Conservation (phyloP, 1,284 basidiomycete species). For the Volvariella surrecta region DNA sequence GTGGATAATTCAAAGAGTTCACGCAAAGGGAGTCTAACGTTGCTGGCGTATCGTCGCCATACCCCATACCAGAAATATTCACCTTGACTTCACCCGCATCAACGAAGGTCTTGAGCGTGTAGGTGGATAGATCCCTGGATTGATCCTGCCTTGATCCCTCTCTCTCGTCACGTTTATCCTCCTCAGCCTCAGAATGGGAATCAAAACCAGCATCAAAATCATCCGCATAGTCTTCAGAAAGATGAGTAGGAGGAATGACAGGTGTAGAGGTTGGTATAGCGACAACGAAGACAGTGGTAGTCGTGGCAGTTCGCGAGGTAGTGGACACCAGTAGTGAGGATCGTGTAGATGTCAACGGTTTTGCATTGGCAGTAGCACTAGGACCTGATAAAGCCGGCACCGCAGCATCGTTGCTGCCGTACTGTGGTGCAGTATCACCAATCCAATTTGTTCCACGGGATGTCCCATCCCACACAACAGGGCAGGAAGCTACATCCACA, state of each 20-base stretch:
- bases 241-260: neutral
- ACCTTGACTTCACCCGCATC: constrained; percentile 30
- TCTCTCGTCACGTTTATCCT: no score
- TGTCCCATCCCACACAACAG: constrained; percentile 50
- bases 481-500: constrained; percentile 37
- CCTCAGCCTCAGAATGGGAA: no score
- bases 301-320: constrained; percentile 6
- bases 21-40: constrained; percentile 40
- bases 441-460: constrained; percentile 12
- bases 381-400: neutral
- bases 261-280: constrained; percentile 5
- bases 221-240: no score
- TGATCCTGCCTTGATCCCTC: no score
- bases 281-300: constrained; percentile 6
- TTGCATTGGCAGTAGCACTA: no score
- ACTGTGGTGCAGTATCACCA: neutral
- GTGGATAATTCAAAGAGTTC: constrained; percentile 57
- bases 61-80: constrained; percentile 32
- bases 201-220: no score
- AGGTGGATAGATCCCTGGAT: neutral
- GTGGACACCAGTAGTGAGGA: constrained; percentile 1
- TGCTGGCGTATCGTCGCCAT: constrained; percentile 15
- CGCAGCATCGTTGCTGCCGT: neutral
- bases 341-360: no score
- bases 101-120: constrained; percentile 11